Conservation (phyloP, 1,284 basidiomycete genomes). For the Rhodotorula sp. region DNA sequence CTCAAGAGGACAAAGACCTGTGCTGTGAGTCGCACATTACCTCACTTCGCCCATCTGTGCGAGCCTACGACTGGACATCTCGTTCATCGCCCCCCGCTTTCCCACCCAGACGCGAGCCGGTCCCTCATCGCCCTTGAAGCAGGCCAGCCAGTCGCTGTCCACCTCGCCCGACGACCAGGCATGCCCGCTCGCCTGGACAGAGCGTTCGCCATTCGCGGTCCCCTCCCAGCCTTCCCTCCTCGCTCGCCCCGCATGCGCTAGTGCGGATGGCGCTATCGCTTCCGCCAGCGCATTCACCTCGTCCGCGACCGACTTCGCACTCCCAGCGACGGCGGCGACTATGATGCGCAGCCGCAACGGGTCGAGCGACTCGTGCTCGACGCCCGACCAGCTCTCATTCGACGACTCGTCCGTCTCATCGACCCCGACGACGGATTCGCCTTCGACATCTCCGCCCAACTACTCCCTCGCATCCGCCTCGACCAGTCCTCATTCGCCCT, state of each 20-base stretch:
- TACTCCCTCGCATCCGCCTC: constrained; percentile 13
- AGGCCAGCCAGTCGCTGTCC: not conserved
- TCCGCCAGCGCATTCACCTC: constrained; percentile 2
- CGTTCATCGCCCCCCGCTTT: not conserved
- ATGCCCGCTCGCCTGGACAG: constrained; percentile 1
- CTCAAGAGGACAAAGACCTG: not conserved
- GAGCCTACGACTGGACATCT: not conserved
- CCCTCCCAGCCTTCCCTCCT: not conserved
- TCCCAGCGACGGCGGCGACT: not conserved
- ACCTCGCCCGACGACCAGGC: no score
- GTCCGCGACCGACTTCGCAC: constrained; percentile 20
- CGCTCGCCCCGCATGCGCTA: not conserved
- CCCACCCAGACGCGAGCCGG: not conserved
- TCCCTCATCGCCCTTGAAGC: not conserved
- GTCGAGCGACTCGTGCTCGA: constrained; percentile 14
- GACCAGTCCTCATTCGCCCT: not conserved
- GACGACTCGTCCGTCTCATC: constrained; percentile 16
- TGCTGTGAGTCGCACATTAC: not conserved
- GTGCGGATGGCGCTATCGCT: not conserved
- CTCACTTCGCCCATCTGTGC: not conserved
- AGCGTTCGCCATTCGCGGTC: not conserved
- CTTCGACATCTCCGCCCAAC: not conserved
- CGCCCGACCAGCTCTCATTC: constrained; percentile 9
- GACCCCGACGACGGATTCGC: not conserved
- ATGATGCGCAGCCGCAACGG: not conserved